These are phyloP conservation scores for Exophiala spinifera DNA, from an alignment of 2,329 filamentous ascomycete species.

Conservation along the genomic window DNA sequence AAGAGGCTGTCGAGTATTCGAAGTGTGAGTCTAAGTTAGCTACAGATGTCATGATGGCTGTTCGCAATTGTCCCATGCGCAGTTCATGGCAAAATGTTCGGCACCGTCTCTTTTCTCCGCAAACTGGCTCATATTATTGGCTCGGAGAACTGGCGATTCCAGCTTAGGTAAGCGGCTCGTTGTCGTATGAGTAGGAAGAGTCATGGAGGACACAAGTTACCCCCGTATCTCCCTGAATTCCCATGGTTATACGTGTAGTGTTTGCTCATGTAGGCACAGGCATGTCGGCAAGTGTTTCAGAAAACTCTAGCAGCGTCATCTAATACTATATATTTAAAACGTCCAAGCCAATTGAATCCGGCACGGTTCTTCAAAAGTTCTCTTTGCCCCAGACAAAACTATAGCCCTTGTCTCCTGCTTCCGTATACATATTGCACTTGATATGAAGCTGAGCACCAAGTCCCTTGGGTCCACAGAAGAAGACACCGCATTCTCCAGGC, in stretches of 20 bases:
- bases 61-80: neutral
- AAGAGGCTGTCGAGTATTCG: no score
- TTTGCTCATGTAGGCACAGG: no score
- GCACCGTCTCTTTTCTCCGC: neutral
- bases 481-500: slow-evolving; percentile 70
- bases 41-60: neutral
- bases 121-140: neutral
- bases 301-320: no score
- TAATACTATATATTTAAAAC: no score
- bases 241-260: no score
- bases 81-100: neutral
- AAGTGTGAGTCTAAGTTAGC: neutral
- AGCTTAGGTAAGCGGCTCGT: neutral
- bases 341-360: neutral
- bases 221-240: no score
- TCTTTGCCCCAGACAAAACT: slow-evolving; percentile 53
- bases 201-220: no score
- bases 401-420: slow-evolving; percentile 55
- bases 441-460: slow-evolving; percentile 73
- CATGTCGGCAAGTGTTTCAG: no score
- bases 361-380: slow-evolving; percentile 43
- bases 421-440: slow-evolving; percentile 84
- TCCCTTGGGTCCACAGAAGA: slow-evolving; percentile 82
- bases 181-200: no score
- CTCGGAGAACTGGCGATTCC: neutral